These are phyloP conservation scores for Colletotrichum sp. DNA, from an alignment of 2,329 filamentous ascomycete species.

Conservation along the genomic window DNA sequence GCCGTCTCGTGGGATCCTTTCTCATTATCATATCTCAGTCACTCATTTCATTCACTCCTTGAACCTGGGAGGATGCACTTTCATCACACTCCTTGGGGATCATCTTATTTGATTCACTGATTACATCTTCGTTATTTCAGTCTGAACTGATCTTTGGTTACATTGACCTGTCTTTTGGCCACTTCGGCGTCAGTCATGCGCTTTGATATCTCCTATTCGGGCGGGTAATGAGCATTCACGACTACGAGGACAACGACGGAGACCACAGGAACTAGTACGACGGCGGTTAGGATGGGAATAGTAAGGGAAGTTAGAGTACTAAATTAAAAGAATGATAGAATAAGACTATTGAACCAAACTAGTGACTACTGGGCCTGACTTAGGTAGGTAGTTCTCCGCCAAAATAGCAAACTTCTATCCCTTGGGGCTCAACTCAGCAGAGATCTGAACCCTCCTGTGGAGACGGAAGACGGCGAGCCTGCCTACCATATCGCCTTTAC, in stretches of 20 bases:
- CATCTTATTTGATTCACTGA: background rate
- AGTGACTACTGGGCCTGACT: background rate
- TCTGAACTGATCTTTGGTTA: rapidly evolving
- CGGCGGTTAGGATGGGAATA: rapidly evolving
- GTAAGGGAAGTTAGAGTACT: rapidly evolving
- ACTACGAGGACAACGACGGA: no score
- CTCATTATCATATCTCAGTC: background rate
- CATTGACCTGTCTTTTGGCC: no score
- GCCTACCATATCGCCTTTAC: rapidly evolving
- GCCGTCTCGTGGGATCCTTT: rapidly evolving
- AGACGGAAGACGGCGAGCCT: background rate
- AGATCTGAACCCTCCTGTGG: background rate
- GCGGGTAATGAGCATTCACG: no score
- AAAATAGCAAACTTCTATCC: background rate
- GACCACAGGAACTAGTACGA: no score
- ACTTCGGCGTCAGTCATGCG: no score
- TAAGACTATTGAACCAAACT: background rate
- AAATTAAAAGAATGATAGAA: no score
- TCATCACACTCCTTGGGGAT: background rate
- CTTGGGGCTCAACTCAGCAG: background rate
- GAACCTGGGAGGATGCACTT: background rate
- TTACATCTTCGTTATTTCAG: rapidly evolving
- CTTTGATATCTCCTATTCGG: no score
- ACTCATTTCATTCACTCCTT: background rate
- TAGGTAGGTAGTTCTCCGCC: background rate